Percentiles rank a stretch among this genome's conserved stretches.
These are phyloP conservation scores for Sindora glabra DNA, from an alignment of 306 rosid species.

Conservation along the genomic window DNA sequence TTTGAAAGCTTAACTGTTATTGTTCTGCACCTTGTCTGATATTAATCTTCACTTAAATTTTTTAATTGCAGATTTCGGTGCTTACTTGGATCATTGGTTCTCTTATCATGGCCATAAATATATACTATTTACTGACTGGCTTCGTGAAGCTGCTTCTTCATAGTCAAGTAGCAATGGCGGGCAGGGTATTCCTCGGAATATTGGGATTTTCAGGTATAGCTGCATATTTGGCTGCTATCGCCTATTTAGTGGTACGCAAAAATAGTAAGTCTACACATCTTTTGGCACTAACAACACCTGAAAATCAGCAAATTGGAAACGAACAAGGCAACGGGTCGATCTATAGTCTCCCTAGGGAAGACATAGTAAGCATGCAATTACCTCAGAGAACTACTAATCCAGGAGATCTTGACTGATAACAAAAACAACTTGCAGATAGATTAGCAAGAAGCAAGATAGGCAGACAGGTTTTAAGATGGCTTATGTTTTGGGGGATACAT, in stretches of 20 bases:
- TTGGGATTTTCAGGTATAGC: conserved; percentile 76
- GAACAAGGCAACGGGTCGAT: conserved; percentile 38
- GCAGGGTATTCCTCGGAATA: conserved; percentile 58
- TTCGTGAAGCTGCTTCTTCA: conserved; percentile 71
- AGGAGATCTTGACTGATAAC: conserved; percentile 40
- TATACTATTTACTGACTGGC: conserved; percentile 58
- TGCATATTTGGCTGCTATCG: conserved; percentile 67
- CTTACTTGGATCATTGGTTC: conserved; percentile 72
- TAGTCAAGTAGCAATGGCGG: conserved; percentile 37
- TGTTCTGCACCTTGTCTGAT: conserved; percentile 8
- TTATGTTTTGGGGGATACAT: no score
- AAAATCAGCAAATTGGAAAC: conserved; percentile 36
- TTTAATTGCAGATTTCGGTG: conserved; percentile 48
- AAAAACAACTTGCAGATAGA: no score
- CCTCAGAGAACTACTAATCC: conserved; percentile 62
- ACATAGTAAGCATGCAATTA: conserved; percentile 81
- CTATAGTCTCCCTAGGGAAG: conserved; percentile 55
- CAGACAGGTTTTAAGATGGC: no score
- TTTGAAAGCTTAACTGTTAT: not conserved
- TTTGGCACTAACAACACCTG: conserved; percentile 60
- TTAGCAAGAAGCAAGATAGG: no score
- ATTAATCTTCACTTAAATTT: not conserved
- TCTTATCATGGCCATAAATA: conserved; percentile 68
- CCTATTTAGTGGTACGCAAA: conserved; percentile 62
- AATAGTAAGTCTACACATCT: conserved; percentile 50